Conservation (phyloP, 345 rosid species). For the Angophora floribunda region DNA sequence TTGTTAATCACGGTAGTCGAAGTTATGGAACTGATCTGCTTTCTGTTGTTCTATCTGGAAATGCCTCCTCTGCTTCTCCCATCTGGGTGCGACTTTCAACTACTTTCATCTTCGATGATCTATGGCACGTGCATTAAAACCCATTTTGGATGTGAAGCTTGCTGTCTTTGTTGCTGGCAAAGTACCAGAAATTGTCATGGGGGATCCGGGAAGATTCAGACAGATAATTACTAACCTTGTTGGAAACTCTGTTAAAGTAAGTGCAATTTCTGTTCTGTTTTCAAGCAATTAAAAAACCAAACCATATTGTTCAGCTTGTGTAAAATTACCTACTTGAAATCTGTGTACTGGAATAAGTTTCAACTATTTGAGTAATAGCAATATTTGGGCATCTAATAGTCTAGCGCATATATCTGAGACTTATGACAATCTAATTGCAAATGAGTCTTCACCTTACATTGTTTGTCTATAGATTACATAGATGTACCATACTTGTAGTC, state of each 20-base stretch:
- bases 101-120: neutral
- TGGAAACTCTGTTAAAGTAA: conserved; percentile 94
- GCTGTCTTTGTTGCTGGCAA: conserved; percentile 83
- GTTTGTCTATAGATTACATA: neutral
- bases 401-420: neutral
- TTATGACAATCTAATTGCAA: neutral
- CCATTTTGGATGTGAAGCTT: conserved; percentile 47
- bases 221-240: conserved; percentile 94
- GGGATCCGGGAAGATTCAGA: conserved; percentile 96
- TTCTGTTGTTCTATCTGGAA: neutral
- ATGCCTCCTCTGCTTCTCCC: neutral
- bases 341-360: neutral
- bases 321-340: neutral
- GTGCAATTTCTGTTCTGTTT: neutral
- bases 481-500: neutral
- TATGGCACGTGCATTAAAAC: neutral
- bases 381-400: neutral
- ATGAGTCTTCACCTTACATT: neutral
- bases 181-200: conserved; percentile 78
- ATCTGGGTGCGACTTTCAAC: neutral
- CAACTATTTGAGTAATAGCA: neutral
- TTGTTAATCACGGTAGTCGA: neutral
- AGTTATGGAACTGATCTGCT: conserved; percentile 2
- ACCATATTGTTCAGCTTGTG: neutral
- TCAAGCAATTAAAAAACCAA: neutral